Conservation (phyloP, 306 rosid genomes). For the Urtica urens region DNA sequence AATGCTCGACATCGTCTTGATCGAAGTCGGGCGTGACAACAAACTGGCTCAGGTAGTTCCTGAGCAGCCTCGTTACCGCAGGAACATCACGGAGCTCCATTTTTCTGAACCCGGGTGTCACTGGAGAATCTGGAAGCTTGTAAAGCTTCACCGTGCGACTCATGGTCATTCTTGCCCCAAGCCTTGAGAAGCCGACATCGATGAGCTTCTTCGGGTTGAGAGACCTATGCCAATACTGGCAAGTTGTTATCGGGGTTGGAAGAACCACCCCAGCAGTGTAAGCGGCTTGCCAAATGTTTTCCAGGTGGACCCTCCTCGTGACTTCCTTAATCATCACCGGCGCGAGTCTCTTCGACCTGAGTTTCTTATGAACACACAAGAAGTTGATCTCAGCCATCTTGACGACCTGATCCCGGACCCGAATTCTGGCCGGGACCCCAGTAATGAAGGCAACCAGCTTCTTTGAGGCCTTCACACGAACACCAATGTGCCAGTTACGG, state of each 20-base stretch:
- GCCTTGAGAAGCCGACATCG: slow-evolving; percentile 95
- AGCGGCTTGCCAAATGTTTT: slow-evolving; percentile 92
- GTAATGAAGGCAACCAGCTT: slow-evolving; percentile 92
- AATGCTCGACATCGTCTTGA: slow-evolving; percentile 85
- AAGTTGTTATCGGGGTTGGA: slow-evolving; percentile 82
- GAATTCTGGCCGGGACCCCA: slow-evolving; percentile 81
- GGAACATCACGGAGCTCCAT: slow-evolving; percentile 87
- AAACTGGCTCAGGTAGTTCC: slow-evolving; percentile 58
- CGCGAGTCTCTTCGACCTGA: slow-evolving; percentile 90
- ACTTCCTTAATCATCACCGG: slow-evolving; percentile 99
- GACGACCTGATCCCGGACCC: slow-evolving; percentile 56
- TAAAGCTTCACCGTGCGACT: slow-evolving; percentile 88
- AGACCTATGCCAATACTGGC: slow-evolving; percentile 97
- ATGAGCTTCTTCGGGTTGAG: slow-evolving; percentile 88
- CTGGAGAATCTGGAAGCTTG: slow-evolving; percentile 72
- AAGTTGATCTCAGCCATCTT: slow-evolving; percentile 90
- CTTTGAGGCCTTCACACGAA: slow-evolving; percentile 71
- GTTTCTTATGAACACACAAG: slow-evolving; percentile 90
- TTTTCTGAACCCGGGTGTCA: slow-evolving; percentile 78
- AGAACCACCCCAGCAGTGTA: slow-evolving; percentile 94
- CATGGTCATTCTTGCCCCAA: slow-evolving; percentile 97
- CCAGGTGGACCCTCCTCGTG: slow-evolving; percentile 92
- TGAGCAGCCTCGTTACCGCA: slow-evolving; percentile 75
- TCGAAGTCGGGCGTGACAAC: slow-evolving; percentile 79
- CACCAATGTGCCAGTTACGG: slow-evolving; percentile 87